A percentile compares a stretch with the other conserved stretches of the same genome.
phyloP scores from a whole-genome alignment of 2,329 filamentous ascomycete species.

The Alternaria sp. region DNA sequence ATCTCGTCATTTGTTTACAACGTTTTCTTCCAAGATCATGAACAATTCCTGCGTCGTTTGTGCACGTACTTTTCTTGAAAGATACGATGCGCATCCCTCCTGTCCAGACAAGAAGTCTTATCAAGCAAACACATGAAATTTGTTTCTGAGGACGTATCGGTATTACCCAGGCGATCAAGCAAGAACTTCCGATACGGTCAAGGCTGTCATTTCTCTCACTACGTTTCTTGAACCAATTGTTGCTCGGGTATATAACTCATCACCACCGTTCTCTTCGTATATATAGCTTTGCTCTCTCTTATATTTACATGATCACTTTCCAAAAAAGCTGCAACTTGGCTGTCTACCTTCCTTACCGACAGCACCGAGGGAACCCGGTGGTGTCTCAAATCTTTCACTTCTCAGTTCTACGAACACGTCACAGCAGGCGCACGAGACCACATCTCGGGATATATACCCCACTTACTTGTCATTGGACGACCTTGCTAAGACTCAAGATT shows the following conservation, averaged over 20 bases:
- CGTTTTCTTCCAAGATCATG: neutral
- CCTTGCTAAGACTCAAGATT: neutral
- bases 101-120: neutral
- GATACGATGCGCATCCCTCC: neutral
- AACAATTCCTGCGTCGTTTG: neutral
- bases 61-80: neutral
- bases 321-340: neutral
- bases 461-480: neutral
- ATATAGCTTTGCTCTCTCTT: neutral
- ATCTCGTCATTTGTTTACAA: neutral
- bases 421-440: neutral
- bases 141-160: neutral
- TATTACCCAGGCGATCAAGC: neutral
- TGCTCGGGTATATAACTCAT: neutral
- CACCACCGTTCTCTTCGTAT: neutral
- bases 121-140: neutral
- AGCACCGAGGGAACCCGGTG: neutral
- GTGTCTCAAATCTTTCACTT: constrained; percentile 5
- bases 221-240: neutral
- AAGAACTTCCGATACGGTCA: neutral
- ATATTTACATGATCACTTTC: neutral
- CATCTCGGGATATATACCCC: neutral
- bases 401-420: neutral
- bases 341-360: neutral
- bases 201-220: neutral